Percentiles rank a stretch among this genome's conserved stretches.
phyloP scores from a whole-genome alignment of 257 asterid species.

The Solanum ahanhuiri region DNA sequence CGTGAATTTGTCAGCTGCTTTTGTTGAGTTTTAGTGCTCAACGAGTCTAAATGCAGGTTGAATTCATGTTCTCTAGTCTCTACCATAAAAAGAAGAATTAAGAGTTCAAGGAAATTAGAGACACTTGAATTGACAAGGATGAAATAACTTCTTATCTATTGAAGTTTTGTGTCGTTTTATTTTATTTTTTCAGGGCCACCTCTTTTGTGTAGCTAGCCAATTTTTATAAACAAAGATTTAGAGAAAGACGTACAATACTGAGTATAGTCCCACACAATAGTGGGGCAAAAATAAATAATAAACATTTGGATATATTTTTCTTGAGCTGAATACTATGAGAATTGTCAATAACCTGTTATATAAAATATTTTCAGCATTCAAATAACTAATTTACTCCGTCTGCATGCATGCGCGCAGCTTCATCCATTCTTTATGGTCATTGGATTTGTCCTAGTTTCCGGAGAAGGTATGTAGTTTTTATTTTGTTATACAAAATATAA shows the following conservation, averaged over 20 bases:
- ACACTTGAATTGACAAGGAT: not conserved
- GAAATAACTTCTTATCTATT: no score
- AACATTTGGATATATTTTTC: not conserved
- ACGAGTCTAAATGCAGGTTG: not conserved
- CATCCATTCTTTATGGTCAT: slow-evolving; percentile 1
- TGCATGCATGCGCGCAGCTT: not conserved
- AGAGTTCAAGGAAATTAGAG: not conserved
- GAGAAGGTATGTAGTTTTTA: not conserved
- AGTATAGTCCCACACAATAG: no score
- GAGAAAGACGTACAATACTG: not conserved
- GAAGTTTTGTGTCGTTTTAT: not conserved
- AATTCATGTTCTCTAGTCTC: no score
- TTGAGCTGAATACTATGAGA: not conserved
- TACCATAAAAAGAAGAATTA: no score
- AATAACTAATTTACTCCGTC: not conserved
- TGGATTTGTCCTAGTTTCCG: not conserved
- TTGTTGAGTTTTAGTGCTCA: not conserved
- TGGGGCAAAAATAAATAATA: no score
- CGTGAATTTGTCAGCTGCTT: not conserved
- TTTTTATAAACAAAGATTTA: not conserved
- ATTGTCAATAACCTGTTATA: not conserved
- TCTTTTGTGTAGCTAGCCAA: not conserved
- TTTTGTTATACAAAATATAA: not conserved
- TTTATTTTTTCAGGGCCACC: not conserved
- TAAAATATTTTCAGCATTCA: not conserved